Conservation (phyloP, 257 asterid species). For the Solanum ahanhuiri region DNA sequence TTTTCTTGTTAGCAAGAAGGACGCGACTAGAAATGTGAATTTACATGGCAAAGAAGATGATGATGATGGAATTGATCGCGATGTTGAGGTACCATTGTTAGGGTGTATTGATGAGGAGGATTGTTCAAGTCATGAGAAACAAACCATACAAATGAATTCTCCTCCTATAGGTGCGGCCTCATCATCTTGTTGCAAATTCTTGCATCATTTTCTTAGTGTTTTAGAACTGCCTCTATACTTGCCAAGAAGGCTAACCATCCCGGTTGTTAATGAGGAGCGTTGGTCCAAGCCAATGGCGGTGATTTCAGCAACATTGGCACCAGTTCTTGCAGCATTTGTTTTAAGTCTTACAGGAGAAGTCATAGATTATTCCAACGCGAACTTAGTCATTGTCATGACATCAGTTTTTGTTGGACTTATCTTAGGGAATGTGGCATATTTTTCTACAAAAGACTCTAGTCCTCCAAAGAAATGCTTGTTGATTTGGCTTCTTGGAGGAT, state of each 20-base stretch:
- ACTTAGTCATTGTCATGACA: conserved; percentile 7
- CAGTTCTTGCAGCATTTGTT: conserved; percentile 34
- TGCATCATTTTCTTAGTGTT: not conserved
- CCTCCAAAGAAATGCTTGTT: conserved; percentile 49
- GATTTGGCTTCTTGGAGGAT: conserved; percentile 59
- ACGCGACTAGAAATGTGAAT: not conserved
- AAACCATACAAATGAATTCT: not conserved
- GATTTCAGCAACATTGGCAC: conserved; percentile 37
- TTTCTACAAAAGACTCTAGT: conserved; percentile 22
- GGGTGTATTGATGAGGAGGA: conserved; percentile 36
- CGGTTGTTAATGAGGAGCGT: conserved; percentile 36
- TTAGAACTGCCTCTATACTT: conserved; percentile 54
- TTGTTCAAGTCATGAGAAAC: not conserved
- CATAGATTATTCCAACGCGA: not conserved
- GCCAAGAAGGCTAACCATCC: conserved; percentile 76
- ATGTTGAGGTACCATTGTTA: conserved; percentile 25
- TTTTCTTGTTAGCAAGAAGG: conserved; percentile 13
- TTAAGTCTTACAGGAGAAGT: conserved; percentile 13
- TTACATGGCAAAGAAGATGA: not conserved
- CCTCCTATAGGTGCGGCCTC: not conserved
- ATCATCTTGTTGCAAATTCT: not conserved
- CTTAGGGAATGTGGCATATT: conserved; percentile 28
- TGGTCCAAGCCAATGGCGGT: conserved; percentile 64
- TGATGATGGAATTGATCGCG: not conserved
- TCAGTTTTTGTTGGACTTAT: conserved; percentile 24